Base-by-base conservation (phyloP, 371 early-diverging fungal species). In the Cokeromyces recurvatus region DNA sequence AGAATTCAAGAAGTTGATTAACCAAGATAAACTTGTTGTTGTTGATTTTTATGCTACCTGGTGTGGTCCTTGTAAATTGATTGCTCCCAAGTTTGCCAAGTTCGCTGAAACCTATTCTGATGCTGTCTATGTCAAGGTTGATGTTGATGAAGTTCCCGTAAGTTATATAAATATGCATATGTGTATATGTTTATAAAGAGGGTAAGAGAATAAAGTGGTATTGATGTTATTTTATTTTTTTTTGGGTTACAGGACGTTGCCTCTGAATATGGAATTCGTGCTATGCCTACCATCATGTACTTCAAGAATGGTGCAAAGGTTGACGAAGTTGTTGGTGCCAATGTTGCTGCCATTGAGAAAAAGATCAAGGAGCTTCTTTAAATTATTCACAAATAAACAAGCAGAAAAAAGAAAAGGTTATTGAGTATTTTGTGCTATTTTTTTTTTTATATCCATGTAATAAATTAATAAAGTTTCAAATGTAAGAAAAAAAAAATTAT, bases 201-300 rank as follows among this genome's bases (percentile, higher is more conserved):
- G n/a, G n/a, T n/a, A n/a, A n/a, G n/a, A n/a, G n/a, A n/a, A n/a
- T n/a, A n/a, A n/a, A n/a, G n/a, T n/a, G n/a, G n/a, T n/a, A n/a
- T n/a, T 17, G 11, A 34, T 12, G 11, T 4, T 16, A n/a, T 20
- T 27, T 14, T 19, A 1, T 50, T 6, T 24, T 29, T 15, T 17
- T 19, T n/a, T 24, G 1, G 25, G 42, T 32, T 17, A 23, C 57
- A 77, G 69, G 91, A 88, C n/a, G 74, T 92, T 57, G 84, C 90
- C 38, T 66, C 71, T 38, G 56, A 64, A 12, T 79, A 75, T 34
- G 68, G 69, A 8, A 73, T 97, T 62, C 77, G 77, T 22, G 90
- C 95, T 51, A 94, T 95, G 95, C 96, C 96, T 38, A 93, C 95
- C 29, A 87, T 97, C 78, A 75, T 81, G 58, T 72, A 86, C 72